phyloP scores from a whole-genome alignment of 108 stramenopile genomes.

The Licmophora abbreviata region DNA sequence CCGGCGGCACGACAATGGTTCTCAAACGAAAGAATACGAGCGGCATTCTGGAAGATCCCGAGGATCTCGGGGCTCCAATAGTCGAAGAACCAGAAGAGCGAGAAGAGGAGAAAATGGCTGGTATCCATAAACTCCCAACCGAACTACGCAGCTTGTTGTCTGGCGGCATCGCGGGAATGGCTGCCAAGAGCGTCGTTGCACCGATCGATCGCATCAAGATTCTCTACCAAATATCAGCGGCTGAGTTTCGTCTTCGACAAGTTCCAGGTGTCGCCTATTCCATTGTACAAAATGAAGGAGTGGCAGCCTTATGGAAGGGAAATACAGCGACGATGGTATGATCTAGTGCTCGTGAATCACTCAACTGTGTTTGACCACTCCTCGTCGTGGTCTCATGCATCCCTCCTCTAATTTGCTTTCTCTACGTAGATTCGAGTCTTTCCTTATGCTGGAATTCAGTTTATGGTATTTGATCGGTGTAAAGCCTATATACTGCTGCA shows the following conservation, averaged over 20 bases:
- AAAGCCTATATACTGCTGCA: slow-evolving; percentile 55
- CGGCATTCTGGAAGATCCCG: too few relatives aligned
- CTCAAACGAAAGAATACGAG: too few relatives aligned
- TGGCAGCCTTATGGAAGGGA: slow-evolving; percentile 88
- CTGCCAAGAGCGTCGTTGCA: slow-evolving; percentile 84
- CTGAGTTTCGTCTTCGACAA: slow-evolving; percentile 52
- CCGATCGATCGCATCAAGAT: slow-evolving; percentile 89
- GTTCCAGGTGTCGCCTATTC: slow-evolving; percentile 52
- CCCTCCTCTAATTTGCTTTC: too few relatives aligned
- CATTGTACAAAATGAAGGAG: slow-evolving; percentile 75
- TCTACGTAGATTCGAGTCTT: slow-evolving; percentile 95
- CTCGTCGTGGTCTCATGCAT: too few relatives aligned
- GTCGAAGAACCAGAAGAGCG: too few relatives aligned
- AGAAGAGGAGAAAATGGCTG: too few relatives aligned
- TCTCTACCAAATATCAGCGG: slow-evolving; percentile 74
- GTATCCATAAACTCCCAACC: slow-evolving; percentile 35
- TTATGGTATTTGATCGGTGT: slow-evolving; percentile 91
- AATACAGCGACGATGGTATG: slow-evolving; percentile 93
- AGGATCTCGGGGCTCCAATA: too few relatives aligned
- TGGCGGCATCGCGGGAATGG: slow-evolving; percentile 81
- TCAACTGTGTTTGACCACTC: too few relatives aligned
- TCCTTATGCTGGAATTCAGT: slow-evolving; percentile 96
- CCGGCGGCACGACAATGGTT: too few relatives aligned
- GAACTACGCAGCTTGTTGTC: slow-evolving; percentile 69
- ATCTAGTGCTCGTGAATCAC: too few relatives aligned